These are phyloP conservation scores for Penicillium cinerascens DNA, from an alignment of 495 filamentous ascomycete species.

Conservation along the genomic window DNA sequence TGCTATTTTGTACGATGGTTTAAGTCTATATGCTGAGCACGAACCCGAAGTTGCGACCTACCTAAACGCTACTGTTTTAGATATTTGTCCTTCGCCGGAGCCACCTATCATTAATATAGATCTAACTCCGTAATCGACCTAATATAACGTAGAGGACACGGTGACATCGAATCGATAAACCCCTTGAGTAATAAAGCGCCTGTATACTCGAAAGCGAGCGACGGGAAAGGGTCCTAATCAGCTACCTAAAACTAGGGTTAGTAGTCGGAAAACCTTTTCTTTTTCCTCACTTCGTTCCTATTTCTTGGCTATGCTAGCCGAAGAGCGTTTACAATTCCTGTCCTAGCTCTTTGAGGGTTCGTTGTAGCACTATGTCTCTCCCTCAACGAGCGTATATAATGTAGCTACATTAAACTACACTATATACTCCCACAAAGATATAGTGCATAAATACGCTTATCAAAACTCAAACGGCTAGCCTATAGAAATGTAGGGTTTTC, in stretches of 20 bases:
- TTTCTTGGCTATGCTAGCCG: neutral
- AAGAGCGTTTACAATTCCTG: neutral
- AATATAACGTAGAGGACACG: neutral
- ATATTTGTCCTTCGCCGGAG: neutral
- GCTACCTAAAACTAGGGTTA: neutral
- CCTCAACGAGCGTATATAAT: neutral
- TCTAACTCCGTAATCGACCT: neutral
- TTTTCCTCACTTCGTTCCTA: neutral
- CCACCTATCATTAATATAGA: neutral
- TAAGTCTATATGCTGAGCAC: neutral
- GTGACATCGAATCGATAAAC: neutral
- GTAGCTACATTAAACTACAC: neutral
- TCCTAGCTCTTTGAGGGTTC: slow-evolving; percentile 1
- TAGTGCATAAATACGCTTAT: neutral
- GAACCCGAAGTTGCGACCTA: neutral
- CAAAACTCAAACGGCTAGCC: neutral
- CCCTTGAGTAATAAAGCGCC: neutral
- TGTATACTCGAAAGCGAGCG: neutral
- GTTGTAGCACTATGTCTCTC: neutral
- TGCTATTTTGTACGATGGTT: neutral
- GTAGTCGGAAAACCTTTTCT: neutral
- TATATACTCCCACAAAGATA: neutral
- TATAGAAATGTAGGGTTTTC: neutral
- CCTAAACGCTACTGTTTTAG: neutral
- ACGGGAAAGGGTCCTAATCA: neutral